Conservation (phyloP, 768 basidiomycete species). For the Xerocomellus dryophilus region DNA sequence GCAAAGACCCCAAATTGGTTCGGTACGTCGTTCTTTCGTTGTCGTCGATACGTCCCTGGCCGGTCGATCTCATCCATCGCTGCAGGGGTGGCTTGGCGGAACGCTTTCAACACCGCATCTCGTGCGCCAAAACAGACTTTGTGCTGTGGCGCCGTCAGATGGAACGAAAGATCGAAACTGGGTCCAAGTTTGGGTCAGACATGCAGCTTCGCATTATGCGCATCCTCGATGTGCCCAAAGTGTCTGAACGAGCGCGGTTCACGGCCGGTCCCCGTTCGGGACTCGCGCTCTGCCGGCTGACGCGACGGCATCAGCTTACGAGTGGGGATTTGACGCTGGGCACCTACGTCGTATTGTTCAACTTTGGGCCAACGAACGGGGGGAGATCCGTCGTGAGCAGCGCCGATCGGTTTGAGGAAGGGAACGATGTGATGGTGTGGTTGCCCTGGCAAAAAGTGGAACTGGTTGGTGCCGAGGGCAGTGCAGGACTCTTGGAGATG, state of each 20-base stretch:
- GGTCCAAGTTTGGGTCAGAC: conserved; percentile 35
- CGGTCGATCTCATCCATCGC: neutral
- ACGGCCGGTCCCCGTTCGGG: conserved; percentile 31
- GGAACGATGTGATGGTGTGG: conserved; percentile 45
- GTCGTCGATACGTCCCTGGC: neutral
- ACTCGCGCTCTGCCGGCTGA: conserved; percentile 43
- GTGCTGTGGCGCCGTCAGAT: conserved; percentile 53
- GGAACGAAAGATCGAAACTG: conserved; percentile 34
- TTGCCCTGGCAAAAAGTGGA: conserved; percentile 48
- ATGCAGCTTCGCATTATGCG: conserved; percentile 44
- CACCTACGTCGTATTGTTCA: conserved; percentile 38
- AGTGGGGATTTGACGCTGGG: conserved; percentile 19
- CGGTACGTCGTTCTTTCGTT: conserved; percentile 39
- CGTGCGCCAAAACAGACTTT: conserved; percentile 44
- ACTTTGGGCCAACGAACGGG: conserved; percentile 30
- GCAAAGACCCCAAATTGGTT: conserved; percentile 43
- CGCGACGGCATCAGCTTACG: conserved; percentile 15
- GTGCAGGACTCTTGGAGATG: conserved; percentile 14
- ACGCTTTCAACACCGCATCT: conserved; percentile 42
- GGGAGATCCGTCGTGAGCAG: conserved; percentile 31
- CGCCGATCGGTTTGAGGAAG: conserved; percentile 39
- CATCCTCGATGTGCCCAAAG: conserved; percentile 37
- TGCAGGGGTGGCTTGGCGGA: conserved; percentile 59
- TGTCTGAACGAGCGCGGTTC: conserved; percentile 29
- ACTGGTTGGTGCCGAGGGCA: conserved; percentile 15